Evolutionary conservation across 768 basidiomycete species (phyloP).

Genomic region (Calvatia gigantea): DNA sequence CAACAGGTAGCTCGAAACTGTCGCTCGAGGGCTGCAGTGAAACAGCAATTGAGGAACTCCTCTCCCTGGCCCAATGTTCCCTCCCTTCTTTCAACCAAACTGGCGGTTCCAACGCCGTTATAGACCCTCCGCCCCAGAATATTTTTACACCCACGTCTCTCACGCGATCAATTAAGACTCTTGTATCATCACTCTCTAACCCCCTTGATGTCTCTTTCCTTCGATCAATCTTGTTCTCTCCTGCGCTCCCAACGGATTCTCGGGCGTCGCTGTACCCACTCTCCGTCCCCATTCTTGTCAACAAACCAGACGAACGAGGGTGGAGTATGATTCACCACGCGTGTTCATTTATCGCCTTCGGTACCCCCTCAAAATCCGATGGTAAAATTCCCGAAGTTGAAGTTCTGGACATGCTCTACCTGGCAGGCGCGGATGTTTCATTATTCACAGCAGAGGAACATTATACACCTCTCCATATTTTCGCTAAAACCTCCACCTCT

Average conservation of each 20-base stretch:
- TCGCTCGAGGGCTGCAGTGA: conserved; percentile 15
- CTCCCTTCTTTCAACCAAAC: conserved; percentile 20
- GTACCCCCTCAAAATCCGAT: conserved; percentile 17
- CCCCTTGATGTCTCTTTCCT: conserved; percentile 47
- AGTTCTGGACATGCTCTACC: conserved; percentile 67
- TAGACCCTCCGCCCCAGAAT: conserved; percentile 37
- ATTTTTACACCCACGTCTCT: conserved; percentile 40
- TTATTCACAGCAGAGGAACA: conserved; percentile 64
- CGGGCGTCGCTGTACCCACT: conserved; percentile 38
- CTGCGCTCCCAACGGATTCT: conserved; percentile 35
- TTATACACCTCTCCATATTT: conserved; percentile 66
- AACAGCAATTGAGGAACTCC: conserved; percentile 28
- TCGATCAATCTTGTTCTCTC: conserved; percentile 53
- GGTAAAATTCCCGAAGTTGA: conserved; percentile 49
- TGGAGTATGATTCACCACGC: conserved; percentile 71
- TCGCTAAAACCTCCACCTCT: conserved; percentile 39
- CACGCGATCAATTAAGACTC: conserved; percentile 41
- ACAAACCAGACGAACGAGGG: conserved; percentile 61
- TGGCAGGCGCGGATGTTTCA: conserved; percentile 71
- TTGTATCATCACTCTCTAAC: conserved; percentile 49
- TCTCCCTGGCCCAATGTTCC: conserved; percentile 34
- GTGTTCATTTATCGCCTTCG: conserved; percentile 38
- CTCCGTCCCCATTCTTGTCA: conserved; percentile 58
- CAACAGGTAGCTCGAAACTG: conserved; percentile 35
- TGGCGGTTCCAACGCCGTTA: conserved; percentile 27